A percentile compares a stretch with the other conserved stretches of the same genome.
Conservation (phyloP, 768 basidiomycete genomes). For the Lactifluus echinatus region DNA sequence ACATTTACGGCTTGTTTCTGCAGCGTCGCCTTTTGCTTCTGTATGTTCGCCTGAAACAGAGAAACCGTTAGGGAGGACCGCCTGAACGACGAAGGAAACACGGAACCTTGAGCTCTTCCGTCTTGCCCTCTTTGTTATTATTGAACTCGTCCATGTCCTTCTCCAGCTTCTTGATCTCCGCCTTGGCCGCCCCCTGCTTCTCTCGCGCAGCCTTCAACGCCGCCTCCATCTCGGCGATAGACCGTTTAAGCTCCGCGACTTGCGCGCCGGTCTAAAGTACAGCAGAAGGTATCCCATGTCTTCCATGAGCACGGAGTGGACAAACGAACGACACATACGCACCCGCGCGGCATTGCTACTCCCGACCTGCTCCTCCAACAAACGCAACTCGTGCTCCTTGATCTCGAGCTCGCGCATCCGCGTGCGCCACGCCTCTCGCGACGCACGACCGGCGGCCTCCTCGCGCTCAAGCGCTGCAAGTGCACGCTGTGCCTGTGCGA, state of each 20-base stretch:
- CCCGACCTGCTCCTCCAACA: conserved; percentile 77
- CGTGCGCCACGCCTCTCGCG: conserved; percentile 52
- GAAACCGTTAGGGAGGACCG: neutral
- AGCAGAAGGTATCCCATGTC: too few relatives aligned
- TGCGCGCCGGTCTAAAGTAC: conserved; percentile 77
- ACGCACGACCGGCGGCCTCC: conserved; percentile 42
- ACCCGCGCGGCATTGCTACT: conserved; percentile 89
- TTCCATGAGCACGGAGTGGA: too few relatives aligned
- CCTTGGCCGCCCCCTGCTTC: conserved; percentile 68
- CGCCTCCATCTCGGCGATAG: conserved; percentile 47
- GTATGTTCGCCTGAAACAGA: conserved; percentile 55
- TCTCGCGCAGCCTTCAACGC: conserved; percentile 59
- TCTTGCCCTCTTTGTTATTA: conserved; percentile 96
- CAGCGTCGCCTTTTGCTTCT: conserved; percentile 68
- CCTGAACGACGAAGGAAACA: neutral
- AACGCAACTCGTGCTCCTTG: conserved; percentile 75
- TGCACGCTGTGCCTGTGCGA: conserved; percentile 40
- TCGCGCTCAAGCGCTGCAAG: conserved; percentile 48
- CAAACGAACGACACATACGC: conserved; percentile 26
- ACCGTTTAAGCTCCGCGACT: conserved; percentile 61
- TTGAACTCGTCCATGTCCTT: conserved; percentile 98
- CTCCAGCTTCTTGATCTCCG: conserved; percentile 80
- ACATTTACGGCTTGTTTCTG: conserved; percentile 75
- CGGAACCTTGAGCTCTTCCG: conserved; percentile 82
- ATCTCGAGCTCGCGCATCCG: conserved; percentile 69